These are phyloP conservation scores for Cucumis cinereus DNA, from an alignment of 306 rosid genomes.

Conservation along the genomic window DNA sequence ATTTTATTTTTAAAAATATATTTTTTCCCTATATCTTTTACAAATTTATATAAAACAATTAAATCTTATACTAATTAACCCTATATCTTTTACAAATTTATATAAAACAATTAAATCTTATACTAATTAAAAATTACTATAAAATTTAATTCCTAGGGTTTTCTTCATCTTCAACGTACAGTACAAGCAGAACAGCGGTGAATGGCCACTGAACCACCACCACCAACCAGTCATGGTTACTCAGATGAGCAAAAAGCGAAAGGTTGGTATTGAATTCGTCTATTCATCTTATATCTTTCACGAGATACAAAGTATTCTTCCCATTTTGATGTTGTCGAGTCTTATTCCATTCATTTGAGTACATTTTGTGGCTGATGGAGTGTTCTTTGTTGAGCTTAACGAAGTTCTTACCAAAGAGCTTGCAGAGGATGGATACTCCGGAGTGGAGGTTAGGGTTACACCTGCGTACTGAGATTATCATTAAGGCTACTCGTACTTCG, in stretches of 20 bases:
- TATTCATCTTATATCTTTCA: not conserved
- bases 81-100: too few relatives aligned
- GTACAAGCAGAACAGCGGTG: not conserved
- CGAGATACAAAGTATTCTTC: not conserved
- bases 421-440: slow-evolving; percentile 70
- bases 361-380: slow-evolving; percentile 75
- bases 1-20: too few relatives aligned
- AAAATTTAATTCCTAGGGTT: slow-evolving; percentile 33
- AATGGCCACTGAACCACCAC: not conserved
- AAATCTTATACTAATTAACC: too few relatives aligned
- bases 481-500: slow-evolving; percentile 60
- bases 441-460: slow-evolving; percentile 66
- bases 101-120: too few relatives aligned
- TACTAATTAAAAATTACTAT: too few relatives aligned
- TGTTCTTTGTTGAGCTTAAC: slow-evolving; percentile 65
- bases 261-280: not conserved
- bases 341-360: not conserved
- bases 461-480: slow-evolving; percentile 79
- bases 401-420: slow-evolving; percentile 67
- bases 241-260: slow-evolving; percentile 30
- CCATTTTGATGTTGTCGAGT: not conserved
- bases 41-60: too few relatives aligned
- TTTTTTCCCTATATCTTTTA: too few relatives aligned
- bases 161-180: not conserved
- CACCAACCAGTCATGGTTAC: slow-evolving; percentile 23